These are phyloP conservation scores for Pluteus cervinus DNA, from an alignment of 768 basidiomycete species.

Conservation along the genomic window DNA sequence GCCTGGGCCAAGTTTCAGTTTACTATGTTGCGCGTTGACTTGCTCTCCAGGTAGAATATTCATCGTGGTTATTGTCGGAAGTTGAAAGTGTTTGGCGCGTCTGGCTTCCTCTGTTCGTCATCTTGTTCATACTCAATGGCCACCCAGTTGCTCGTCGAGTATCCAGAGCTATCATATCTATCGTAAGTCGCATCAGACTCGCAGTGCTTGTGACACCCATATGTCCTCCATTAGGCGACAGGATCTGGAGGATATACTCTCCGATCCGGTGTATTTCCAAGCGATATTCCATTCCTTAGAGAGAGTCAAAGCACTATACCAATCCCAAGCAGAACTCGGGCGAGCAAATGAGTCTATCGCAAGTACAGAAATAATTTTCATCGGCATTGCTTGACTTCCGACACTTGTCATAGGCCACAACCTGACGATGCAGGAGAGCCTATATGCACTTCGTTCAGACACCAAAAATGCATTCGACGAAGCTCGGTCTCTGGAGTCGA, in stretches of 20 bases:
- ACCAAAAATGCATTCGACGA: conserved; percentile 87
- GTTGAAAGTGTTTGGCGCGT: conserved; percentile 13
- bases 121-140: conserved; percentile 21
- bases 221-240: conserved; percentile 52
- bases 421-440: conserved; percentile 63
- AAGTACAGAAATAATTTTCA: conserved; percentile 40
- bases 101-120: not conserved
- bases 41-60: conserved; percentile 78
- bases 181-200: conserved; percentile 41
- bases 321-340: conserved; percentile 72
- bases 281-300: conserved; percentile 79
- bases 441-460: conserved; percentile 72
- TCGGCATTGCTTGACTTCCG: conserved; percentile 1
- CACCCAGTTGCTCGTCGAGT: conserved; percentile 50
- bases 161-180: conserved; percentile 66
- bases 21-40: conserved; percentile 68
- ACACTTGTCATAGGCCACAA: conserved; percentile 53
- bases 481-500: conserved; percentile 71
- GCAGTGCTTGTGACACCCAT: conserved; percentile 1
- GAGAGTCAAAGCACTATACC: conserved; percentile 67
- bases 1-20: conserved; percentile 85
- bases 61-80: conserved; percentile 28
- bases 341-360: conserved; percentile 84
- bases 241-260: conserved; percentile 85
- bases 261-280: conserved; percentile 80